Conservation (phyloP, 208 protist species). For the Leishmania turanica region DNA sequence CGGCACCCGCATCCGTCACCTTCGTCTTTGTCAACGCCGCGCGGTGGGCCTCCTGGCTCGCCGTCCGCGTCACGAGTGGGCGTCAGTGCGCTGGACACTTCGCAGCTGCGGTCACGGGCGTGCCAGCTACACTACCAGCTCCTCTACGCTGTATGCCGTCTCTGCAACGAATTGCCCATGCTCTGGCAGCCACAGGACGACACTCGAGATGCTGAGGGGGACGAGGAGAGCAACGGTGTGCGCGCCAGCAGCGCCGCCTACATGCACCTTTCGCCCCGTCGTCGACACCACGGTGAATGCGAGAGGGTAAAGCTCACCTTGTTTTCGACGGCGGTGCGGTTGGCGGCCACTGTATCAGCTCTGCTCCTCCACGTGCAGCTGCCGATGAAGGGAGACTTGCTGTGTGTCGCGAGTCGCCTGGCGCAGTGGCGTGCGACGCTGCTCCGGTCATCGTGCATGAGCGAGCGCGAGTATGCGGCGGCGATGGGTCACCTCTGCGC, state of each 20-base stretch:
- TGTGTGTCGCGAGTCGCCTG: conserved; percentile 46
- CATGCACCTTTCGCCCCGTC: not conserved
- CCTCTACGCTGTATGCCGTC: conserved; percentile 38
- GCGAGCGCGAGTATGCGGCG: conserved; percentile 31
- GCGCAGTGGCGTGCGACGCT: conserved; percentile 18
- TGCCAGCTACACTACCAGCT: conserved; percentile 36
- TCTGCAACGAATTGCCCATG: conserved; percentile 34
- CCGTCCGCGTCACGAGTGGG: not conserved
- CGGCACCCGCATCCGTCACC: not conserved
- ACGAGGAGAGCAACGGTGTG: not conserved
- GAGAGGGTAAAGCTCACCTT: not conserved
- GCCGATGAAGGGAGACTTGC: conserved; percentile 51
- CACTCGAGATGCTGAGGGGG: not conserved
- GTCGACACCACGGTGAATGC: not conserved
- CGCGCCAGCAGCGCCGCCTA: not conserved
- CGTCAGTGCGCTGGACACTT: not conserved
- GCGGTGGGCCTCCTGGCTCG: not conserved
- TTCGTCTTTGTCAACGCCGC: not conserved
- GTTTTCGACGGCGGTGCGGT: conserved; percentile 19
- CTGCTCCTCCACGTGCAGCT: conserved; percentile 38
- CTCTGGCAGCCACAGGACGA: not conserved
- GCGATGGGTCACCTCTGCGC: conserved; percentile 31
- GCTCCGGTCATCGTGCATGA: conserved; percentile 10
- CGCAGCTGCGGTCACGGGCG: conserved; percentile 7
- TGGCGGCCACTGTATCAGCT: conserved; percentile 34